These are phyloP conservation scores for Acanthamoeba royreba DNA, from an alignment of 208 protist genomes.

Conservation along the genomic window DNA sequence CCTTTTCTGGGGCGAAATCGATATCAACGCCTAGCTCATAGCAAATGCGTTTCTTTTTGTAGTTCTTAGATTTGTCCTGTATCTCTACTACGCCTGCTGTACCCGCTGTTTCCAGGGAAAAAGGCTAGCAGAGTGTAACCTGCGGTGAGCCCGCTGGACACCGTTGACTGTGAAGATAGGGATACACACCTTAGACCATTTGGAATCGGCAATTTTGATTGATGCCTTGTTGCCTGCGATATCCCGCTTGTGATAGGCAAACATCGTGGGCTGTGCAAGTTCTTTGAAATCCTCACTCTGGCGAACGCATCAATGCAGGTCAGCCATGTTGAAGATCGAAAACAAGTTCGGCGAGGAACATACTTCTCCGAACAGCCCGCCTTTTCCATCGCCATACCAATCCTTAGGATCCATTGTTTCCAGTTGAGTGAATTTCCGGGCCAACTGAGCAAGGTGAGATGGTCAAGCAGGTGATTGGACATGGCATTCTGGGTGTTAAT, in stretches of 20 bases:
- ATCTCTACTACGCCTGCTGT: constrained; percentile 23
- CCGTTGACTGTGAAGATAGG: too few species aligned
- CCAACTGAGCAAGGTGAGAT: too few species aligned
- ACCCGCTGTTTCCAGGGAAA: constrained; percentile 29
- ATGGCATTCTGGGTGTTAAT: too few species aligned
- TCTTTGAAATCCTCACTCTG: constrained; percentile 5
- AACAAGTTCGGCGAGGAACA: background rate
- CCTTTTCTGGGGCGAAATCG: constrained; percentile 1
- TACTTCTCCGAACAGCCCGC: constrained; percentile 13
- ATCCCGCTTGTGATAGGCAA: constrained; percentile 32
- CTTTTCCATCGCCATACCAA: constrained; percentile 10
- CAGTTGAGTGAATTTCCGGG: background rate
- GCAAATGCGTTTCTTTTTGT: background rate
- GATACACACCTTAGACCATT: constrained; percentile 34
- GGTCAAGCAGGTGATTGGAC: too few species aligned
- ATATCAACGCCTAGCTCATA: constrained; percentile 30
- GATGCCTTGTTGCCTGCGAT: constrained; percentile 43
- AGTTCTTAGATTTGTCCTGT: background rate
- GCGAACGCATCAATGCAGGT: too few species aligned
- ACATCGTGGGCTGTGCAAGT: constrained; percentile 17
- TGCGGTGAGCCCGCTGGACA: too few species aligned
- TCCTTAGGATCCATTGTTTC: constrained; percentile 36
- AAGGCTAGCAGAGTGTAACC: background rate
- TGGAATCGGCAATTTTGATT: constrained; percentile 3
- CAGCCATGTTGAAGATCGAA: too few species aligned